Conservation (phyloP, 345 rosid genomes). For the Sisymbrium irio region DNA sequence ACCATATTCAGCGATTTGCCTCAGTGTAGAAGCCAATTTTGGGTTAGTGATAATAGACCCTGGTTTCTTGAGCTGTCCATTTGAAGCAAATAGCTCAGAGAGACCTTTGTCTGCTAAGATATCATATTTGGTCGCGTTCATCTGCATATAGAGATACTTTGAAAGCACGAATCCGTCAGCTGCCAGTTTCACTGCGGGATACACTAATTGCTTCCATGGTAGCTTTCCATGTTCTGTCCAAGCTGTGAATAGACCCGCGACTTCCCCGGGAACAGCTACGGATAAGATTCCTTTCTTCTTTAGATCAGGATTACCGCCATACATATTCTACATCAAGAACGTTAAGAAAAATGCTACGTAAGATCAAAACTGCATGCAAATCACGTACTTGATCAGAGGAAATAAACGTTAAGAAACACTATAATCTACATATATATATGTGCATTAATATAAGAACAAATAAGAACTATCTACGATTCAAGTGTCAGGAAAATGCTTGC, state of each 20-base stretch:
- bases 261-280: conserved; percentile 59
- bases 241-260: conserved; percentile 51
- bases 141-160: conserved; percentile 48
- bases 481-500: not conserved
- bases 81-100: conserved; percentile 31
- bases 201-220: conserved; percentile 50
- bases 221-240: conserved; percentile 55
- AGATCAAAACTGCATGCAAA: not conserved
- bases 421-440: not conserved
- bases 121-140: conserved; percentile 32
- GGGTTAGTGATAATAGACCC: conserved; percentile 41
- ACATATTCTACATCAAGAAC: conserved; percentile 38
- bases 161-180: conserved; percentile 46
- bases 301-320: conserved; percentile 32
- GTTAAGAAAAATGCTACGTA: not conserved
- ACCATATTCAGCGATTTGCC: conserved; percentile 37
- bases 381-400: not conserved
- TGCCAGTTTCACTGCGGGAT: conserved; percentile 42
- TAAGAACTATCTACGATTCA: not conserved
- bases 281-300: conserved; percentile 51
- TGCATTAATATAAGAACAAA: not conserved
- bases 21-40: conserved; percentile 44
- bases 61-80: conserved; percentile 39
- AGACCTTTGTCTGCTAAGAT: conserved; percentile 60
- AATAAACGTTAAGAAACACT: not conserved